A percentile compares a stretch with the other conserved stretches of the same genome.
Conservation (phyloP, 192 early-diverging fungal species). For the Rhizophlyctis rosea region DNA sequence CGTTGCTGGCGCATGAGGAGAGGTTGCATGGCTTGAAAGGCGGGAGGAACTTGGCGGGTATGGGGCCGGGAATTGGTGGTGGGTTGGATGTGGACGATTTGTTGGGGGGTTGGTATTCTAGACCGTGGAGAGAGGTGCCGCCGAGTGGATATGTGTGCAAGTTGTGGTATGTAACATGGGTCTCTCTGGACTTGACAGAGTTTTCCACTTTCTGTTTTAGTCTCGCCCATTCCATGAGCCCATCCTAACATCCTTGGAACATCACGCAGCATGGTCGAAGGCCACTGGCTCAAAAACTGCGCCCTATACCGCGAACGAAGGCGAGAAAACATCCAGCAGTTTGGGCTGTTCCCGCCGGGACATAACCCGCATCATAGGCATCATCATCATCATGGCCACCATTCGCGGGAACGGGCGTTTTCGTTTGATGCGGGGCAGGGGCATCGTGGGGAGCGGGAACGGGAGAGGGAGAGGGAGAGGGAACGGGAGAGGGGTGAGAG, state of each 20-base stretch:
- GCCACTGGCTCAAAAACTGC: conserved; percentile 47
- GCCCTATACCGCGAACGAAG: conserved; percentile 30
- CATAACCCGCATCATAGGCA: too few species aligned
- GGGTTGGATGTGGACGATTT: background rate
- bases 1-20: background rate
- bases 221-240: background rate
- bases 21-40: background rate
- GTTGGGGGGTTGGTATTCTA: background rate
- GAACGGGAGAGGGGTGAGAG: too few species aligned
- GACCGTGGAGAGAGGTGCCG: conserved; percentile 20
- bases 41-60: background rate
- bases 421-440: too few species aligned
- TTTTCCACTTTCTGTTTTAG: background rate
- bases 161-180: conserved; percentile 29
- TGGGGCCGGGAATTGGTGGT: background rate
- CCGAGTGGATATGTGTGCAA: conserved; percentile 45
- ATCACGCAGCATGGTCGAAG: conserved; percentile 38
- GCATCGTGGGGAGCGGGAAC: too few species aligned
- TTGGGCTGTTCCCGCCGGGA: too few species aligned
- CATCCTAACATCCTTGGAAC: conserved; percentile 12
- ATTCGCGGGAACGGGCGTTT: too few species aligned
- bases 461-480: too few species aligned
- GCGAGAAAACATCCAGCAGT: conserved; percentile 11
- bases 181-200: background rate
- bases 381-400: too few species aligned